Percentiles rank a stretch among this genome's conserved stretches.
phyloP scores from a whole-genome alignment of 495 filamentous ascomycete species.

The Aspergillus diversus region DNA sequence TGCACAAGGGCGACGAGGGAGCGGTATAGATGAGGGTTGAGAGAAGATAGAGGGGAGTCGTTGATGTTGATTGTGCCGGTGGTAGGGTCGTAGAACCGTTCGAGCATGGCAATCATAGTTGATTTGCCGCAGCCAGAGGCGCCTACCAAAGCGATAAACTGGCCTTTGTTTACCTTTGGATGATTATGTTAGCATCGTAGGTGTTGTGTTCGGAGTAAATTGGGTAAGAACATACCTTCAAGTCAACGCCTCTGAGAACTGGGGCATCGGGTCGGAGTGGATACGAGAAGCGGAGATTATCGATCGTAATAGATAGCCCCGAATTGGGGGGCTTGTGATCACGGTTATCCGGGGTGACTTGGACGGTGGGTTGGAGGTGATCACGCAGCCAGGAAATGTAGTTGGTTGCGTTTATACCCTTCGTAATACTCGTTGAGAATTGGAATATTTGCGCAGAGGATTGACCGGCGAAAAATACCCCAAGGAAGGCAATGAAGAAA shows the following conservation, averaged over 20 bases:
- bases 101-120: slow-evolving; percentile 55
- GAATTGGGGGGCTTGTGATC: neutral
- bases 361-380: neutral
- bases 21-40: slow-evolving; percentile 32
- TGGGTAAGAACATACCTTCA: slow-evolving; percentile 59
- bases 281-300: slow-evolving; percentile 62
- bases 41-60: slow-evolving; percentile 10
- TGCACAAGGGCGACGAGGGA: slow-evolving; percentile 38
- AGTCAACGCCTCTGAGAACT: slow-evolving; percentile 13
- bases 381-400: slow-evolving; percentile 5
- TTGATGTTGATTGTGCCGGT: slow-evolving; percentile 37
- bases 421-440: slow-evolving; percentile 37
- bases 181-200: slow-evolving; percentile 28
- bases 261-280: slow-evolving; percentile 31
- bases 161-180: slow-evolving; percentile 31
- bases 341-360: neutral
- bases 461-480: slow-evolving; percentile 57
- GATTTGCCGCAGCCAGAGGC: slow-evolving; percentile 59
- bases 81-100: slow-evolving; percentile 54
- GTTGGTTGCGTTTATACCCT: slow-evolving; percentile 58
- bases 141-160: slow-evolving; percentile 40
- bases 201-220: slow-evolving; percentile 56
- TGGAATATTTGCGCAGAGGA: slow-evolving; percentile 50
- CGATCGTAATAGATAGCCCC: neutral
- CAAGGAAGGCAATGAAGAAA: slow-evolving; percentile 59